Conservation (phyloP, 345 rosid species). For the Camelina sativa region DNA sequence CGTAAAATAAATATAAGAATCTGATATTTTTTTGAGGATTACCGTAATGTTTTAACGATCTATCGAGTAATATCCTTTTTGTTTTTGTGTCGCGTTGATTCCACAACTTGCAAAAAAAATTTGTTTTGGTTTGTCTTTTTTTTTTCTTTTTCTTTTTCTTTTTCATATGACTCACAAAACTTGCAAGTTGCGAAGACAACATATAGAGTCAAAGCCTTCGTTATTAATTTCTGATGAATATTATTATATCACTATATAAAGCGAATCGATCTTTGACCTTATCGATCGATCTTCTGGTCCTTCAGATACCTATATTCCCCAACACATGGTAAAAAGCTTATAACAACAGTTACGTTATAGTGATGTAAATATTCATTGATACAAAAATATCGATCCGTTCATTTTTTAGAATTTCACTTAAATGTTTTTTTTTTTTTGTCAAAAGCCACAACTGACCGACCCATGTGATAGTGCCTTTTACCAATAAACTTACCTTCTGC, state of each 20-base stretch:
- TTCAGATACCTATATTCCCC: slow-evolving; percentile 34
- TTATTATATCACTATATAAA: slow-evolving; percentile 26
- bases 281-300: slow-evolving; percentile 34
- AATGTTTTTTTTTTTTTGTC: neutral
- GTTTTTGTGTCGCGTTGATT: slow-evolving; percentile 19
- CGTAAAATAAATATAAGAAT: neutral
- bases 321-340: neutral
- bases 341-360: neutral
- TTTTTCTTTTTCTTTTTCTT: no score
- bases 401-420: slow-evolving; percentile 13
- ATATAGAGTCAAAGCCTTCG: slow-evolving; percentile 20
- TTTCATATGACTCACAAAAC: neutral
- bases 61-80: neutral
- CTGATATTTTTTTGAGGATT: neutral
- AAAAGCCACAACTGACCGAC: no score
- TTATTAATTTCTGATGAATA: slow-evolving; percentile 26
- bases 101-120: slow-evolving; percentile 26
- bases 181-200: slow-evolving; percentile 31
- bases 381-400: neutral
- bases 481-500: no score
- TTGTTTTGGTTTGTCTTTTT: neutral
- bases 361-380: neutral
- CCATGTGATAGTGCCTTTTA: no score
- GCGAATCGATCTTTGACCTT: slow-evolving; percentile 32
- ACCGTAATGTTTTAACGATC: neutral